These are phyloP conservation scores for Lachancea cidri DNA, from an alignment of 805 yeast species.

Conservation along the genomic window DNA sequence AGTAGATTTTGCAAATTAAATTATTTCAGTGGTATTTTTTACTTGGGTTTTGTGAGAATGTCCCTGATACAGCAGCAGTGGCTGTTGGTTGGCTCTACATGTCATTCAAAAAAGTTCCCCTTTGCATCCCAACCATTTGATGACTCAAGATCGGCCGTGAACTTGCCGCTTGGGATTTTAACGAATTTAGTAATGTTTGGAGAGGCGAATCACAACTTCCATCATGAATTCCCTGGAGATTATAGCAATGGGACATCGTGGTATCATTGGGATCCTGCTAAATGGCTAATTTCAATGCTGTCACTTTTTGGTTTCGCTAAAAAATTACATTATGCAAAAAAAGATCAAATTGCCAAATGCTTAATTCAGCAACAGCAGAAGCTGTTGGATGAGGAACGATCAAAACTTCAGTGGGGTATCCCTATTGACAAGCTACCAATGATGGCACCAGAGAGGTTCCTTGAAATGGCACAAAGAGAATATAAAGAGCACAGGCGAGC, in stretches of 20 bases:
- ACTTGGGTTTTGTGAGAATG: conserved; percentile 60
- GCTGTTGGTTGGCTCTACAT: conserved; percentile 72
- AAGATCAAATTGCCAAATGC: conserved; percentile 60
- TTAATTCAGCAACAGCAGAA: conserved; percentile 79
- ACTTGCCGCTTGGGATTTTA: conserved; percentile 44
- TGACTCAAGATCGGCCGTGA: conserved; percentile 67
- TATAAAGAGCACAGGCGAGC: conserved; percentile 44
- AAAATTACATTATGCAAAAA: conserved; percentile 43
- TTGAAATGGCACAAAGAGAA: conserved; percentile 34
- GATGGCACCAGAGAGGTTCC: conserved; percentile 50
- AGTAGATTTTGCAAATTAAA: conserved; percentile 69
- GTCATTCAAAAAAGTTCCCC: conserved; percentile 49
- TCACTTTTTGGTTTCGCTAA: conserved; percentile 54
- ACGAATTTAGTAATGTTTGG: conserved; percentile 72
- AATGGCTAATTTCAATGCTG: conserved; percentile 57
- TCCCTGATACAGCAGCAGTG: conserved; percentile 74
- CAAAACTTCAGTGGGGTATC: conserved; percentile 88
- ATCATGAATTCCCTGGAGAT: conserved; percentile 92
- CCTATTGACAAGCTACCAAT: conserved; percentile 85
- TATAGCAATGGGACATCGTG: conserved; percentile 69
- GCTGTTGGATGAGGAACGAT: conserved; percentile 67
- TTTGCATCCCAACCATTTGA: conserved; percentile 70
- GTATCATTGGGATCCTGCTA: conserved; percentile 84
- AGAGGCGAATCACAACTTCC: conserved; percentile 89
- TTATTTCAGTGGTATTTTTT: conserved; percentile 74